Evolutionary conservation across 2,329 filamentous ascomycete species (phyloP).

Genomic region (Meredithiella fracta): DNA sequence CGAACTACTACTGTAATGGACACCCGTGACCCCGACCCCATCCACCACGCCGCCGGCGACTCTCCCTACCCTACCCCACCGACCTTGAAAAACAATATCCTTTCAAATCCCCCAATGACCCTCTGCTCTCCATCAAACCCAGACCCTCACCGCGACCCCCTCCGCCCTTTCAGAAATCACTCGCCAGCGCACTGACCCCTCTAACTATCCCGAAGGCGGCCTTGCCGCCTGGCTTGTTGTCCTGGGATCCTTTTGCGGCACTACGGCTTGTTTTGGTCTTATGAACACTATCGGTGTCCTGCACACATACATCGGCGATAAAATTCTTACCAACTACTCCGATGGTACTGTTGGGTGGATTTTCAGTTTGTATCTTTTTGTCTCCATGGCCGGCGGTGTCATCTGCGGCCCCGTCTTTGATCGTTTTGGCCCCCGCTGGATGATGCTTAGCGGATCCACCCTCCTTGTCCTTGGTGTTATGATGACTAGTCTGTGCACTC

Average conservation of each 20-base stretch:
- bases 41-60: constrained; percentile 2
- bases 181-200: constrained; percentile 12
- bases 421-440: constrained; percentile 48
- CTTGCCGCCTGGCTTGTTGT: constrained; percentile 58
- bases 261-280: constrained; percentile 53
- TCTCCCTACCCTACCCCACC: constrained; percentile 5
- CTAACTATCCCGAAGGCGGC: constrained; percentile 42
- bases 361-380: constrained; percentile 64
- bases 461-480: constrained; percentile 46
- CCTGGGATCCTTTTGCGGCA: constrained; percentile 56
- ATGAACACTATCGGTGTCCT: constrained; percentile 64
- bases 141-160: background rate
- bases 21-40: constrained; percentile 9
- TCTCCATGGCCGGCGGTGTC: constrained; percentile 67
- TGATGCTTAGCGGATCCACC: constrained; percentile 49
- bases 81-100: constrained; percentile 3
- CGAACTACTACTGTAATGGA: background rate
- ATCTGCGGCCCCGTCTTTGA: constrained; percentile 76
- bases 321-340: constrained; percentile 54
- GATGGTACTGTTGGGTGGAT: constrained; percentile 69
- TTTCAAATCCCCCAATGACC: background rate
- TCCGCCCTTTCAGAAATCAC: constrained; percentile 10
- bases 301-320: constrained; percentile 55
- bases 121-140: background rate
- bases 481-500: constrained; percentile 49